These are phyloP conservation scores for Venturiaceae sp. DNA, from an alignment of 2,329 filamentous ascomycete species.

Conservation along the genomic window DNA sequence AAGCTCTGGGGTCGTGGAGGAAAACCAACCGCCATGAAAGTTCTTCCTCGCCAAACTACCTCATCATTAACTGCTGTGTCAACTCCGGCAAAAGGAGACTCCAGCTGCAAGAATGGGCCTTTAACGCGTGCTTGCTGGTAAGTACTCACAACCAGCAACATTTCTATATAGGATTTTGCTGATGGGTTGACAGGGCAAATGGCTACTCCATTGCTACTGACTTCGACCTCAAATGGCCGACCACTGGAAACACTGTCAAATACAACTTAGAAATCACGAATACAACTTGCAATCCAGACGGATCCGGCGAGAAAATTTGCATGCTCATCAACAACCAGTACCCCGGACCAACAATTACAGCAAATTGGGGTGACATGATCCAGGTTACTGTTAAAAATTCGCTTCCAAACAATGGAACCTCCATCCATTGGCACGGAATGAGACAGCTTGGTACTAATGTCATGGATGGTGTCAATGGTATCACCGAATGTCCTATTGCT, in stretches of 20 bases:
- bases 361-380: constrained; percentile 37
- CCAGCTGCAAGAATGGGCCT: constrained; percentile 30
- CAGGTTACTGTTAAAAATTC: constrained; percentile 45
- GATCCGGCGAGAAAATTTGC: constrained; percentile 15
- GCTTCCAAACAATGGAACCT: constrained; percentile 46
- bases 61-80: neutral
- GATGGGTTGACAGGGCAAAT: too few relatives aligned
- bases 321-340: constrained; percentile 51
- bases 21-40: neutral
- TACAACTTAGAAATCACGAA: constrained; percentile 23
- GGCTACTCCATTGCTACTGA: constrained; percentile 35
- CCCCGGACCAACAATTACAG: constrained; percentile 53
- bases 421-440: constrained; percentile 55
- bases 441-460: constrained; percentile 40
- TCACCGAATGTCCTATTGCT: constrained; percentile 33
- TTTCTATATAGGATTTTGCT: too few relatives aligned
- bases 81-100: constrained; percentile 10
- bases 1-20: constrained; percentile 8
- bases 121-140: constrained; percentile 32
- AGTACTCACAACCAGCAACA: too few relatives aligned
- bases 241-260: constrained; percentile 24
- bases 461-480: constrained; percentile 42
- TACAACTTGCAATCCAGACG: constrained; percentile 25
- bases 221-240: constrained; percentile 33
- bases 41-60: neutral